A percentile compares a stretch with the other conserved stretches of the same genome.
phyloP scores from a whole-genome alignment of 345 rosid species.

The Pugionium cornutum region DNA sequence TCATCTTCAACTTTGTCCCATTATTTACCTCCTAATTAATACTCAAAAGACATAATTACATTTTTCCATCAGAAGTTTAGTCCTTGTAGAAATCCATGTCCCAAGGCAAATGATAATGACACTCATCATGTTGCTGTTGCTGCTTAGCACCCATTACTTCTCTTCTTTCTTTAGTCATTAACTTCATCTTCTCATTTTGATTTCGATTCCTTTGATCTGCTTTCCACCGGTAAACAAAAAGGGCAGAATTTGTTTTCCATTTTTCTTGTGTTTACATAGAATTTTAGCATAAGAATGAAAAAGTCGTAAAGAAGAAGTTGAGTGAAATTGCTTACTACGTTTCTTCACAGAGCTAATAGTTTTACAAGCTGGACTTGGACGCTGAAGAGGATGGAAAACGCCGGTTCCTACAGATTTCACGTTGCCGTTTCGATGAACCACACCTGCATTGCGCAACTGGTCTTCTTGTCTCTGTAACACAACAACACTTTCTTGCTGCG shows the following conservation, averaged over 20 bases:
- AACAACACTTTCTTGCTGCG: not conserved
- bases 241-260: not conserved
- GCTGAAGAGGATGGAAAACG: conserved; percentile 28
- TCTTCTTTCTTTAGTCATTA: not conserved
- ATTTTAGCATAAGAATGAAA: not conserved
- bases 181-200: conserved; percentile 6
- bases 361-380: conserved; percentile 6
- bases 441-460: conserved; percentile 3
- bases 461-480: conserved; percentile 20
- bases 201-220: conserved; percentile 18
- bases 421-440: conserved; percentile 8
- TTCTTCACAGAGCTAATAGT: not conserved
- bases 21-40: not conserved
- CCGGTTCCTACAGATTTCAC: conserved; percentile 30
- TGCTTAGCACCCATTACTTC: not conserved
- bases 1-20: conserved; percentile 7
- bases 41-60: conserved; percentile 18
- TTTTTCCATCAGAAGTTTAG: conserved; percentile 17
- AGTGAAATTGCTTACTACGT: conserved; percentile 2
- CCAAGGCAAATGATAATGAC: conserved; percentile 33
- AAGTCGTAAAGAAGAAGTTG: not conserved
- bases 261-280: no score
- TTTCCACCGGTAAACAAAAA: not conserved
- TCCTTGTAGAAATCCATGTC: conserved; percentile 33
- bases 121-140: conserved; percentile 16